These are phyloP conservation scores for Paramecium caudatum DNA, from an alignment of 73 alveolate species.

Conservation along the genomic window DNA sequence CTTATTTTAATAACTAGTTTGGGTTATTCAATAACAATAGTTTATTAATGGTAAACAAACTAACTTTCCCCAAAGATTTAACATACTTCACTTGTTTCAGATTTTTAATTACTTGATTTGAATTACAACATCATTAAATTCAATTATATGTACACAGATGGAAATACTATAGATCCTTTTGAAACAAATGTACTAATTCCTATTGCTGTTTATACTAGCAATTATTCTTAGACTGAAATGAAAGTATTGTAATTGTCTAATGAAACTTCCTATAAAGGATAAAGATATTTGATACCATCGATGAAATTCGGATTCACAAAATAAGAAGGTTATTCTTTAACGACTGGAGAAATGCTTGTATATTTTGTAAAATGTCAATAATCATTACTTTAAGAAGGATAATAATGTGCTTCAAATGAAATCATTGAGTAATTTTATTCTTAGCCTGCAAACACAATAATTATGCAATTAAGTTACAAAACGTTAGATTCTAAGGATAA, in stretches of 20 bases:
- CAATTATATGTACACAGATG: background rate
- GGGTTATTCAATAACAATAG: background rate
- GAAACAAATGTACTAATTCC: background rate
- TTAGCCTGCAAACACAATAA: background rate
- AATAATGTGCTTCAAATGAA: slow-evolving; percentile 1
- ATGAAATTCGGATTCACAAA: background rate
- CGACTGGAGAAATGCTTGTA: background rate
- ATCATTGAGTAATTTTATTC: background rate
- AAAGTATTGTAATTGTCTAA: background rate
- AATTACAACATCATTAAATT: background rate
- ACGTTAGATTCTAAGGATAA: background rate
- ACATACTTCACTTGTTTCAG: background rate
- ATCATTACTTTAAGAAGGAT: background rate
- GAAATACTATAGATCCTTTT: slow-evolving; percentile 22
- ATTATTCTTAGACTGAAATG: background rate
- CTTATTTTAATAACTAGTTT: background rate
- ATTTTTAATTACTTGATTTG: background rate
- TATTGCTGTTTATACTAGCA: background rate
- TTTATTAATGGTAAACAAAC: slow-evolving; percentile 16
- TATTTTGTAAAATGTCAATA: background rate
- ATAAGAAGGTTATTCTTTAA: background rate
- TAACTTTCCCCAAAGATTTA: background rate
- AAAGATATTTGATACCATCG: background rate
- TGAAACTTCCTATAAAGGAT: background rate
- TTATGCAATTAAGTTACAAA: background rate